Base-by-base conservation (phyloP, 1,284 basidiomycete species). In the Leccinum colubrinum region DNA sequence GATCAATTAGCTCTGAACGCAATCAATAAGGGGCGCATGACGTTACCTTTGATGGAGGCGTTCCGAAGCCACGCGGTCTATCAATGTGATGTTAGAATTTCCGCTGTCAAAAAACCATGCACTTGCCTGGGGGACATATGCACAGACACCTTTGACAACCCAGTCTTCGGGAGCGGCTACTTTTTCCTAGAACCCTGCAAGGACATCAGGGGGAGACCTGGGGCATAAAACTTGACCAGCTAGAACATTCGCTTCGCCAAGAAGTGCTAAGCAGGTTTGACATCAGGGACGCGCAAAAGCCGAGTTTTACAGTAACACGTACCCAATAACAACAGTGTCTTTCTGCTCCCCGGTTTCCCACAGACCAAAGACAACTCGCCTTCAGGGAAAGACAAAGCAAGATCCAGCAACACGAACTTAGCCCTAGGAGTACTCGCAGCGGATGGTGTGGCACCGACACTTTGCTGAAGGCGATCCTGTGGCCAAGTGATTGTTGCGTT, bases 401-500 rank as follows among this genome's bases (percentile, higher is more conserved):
- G 74, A 70, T 97, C 92, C n/a, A 90, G 79, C 1, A 97, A 81
- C 51, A 92, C 79, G 72, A 97, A 97, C 65, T 89, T 89, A 61
- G 86, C 80, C 62, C 82, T 84, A 1, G 93, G 94, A 0, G 93
- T 95, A 0, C 88, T 77, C 1, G 87, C 81, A 1, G 77, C 81
- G 1, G 89, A 90, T 3, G 87, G 79, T 1, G 82, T 74, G 8
- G 72, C 72, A 33, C 69, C 72, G 7, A 71, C 71, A 68, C 86
- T 87, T 6, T 74, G 66, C 27, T 79, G 78, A 9, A 76, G 62
- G 50, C 88, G 85, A 64, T 93, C 89, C 72, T 88, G 86, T 0
- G 95, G 92, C 95, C 95, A 97, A 0, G 94, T 94, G 59, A 94
- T 81, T 0, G 93, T 97, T 11, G 93, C 94, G 6, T 88, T 90